These are phyloP conservation scores for Apiotrichum mycotoxinovorans DNA, from an alignment of 1,284 basidiomycete species.

Conservation along the genomic window DNA sequence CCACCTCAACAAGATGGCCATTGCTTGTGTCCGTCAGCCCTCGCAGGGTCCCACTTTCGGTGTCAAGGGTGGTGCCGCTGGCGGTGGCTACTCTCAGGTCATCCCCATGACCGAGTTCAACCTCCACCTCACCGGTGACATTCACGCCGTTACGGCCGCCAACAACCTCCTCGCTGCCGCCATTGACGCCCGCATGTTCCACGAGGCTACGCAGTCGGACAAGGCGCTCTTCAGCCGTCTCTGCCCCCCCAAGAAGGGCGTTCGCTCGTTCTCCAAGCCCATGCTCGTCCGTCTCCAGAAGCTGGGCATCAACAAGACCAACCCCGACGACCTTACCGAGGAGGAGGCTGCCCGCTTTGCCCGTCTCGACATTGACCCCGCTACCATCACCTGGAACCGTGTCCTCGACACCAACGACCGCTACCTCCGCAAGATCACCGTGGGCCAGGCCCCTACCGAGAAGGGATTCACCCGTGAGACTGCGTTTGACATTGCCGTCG, in stretches of 20 bases:
- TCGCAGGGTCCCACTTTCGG: slow-evolving; percentile 99
- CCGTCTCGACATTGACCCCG: slow-evolving; percentile 84
- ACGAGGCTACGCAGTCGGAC: slow-evolving; percentile 92
- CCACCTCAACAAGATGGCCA: slow-evolving; percentile 85
- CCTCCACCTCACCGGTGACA: slow-evolving; percentile 90
- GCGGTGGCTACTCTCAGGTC: slow-evolving; percentile 97
- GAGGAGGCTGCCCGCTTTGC: slow-evolving; percentile 89
- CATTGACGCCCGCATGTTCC: slow-evolving; percentile 96
- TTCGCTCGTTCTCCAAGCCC: slow-evolving; percentile 88
- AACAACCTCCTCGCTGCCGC: slow-evolving; percentile 97
- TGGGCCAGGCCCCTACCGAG: slow-evolving; percentile 87
- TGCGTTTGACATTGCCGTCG: slow-evolving; percentile 95
- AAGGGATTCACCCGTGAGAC: slow-evolving; percentile 83
- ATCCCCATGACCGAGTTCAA: slow-evolving; percentile 97
- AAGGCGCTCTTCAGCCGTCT: slow-evolving; percentile 91
- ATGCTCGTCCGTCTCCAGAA: slow-evolving; percentile 95
- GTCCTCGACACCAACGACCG: slow-evolving; percentile 96
- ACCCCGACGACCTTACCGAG: slow-evolving; percentile 86
- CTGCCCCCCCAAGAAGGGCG: slow-evolving; percentile 89
- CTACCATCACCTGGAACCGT: slow-evolving; percentile 96
- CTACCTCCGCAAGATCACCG: slow-evolving; percentile 89
- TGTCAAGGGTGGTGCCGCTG: slow-evolving; percentile 98
- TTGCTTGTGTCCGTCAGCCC: slow-evolving; percentile 98
- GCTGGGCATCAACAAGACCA: slow-evolving; percentile 90
- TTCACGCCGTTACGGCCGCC: slow-evolving; percentile 95